Base-by-base conservation (phyloP, 139 green algal species). In the Marvania coccoides region DNA sequence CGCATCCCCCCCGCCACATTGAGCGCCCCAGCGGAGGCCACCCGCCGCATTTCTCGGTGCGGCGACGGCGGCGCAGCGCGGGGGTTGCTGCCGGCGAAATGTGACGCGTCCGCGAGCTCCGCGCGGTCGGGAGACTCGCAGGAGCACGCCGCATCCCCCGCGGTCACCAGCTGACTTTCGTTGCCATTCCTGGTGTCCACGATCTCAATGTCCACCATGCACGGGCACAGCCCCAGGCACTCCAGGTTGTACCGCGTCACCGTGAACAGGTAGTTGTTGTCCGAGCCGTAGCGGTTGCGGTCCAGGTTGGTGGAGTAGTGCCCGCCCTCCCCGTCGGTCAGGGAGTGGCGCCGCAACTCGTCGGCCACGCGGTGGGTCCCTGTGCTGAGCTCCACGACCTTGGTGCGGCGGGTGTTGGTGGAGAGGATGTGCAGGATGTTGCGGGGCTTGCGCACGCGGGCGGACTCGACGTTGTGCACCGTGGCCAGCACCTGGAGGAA, bases 241-340 rank as follows among this genome's bases (percentile, higher is more conserved):
- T 95, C 87, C 60, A 98, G 74, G 72, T 97, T 87, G 71, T 90
- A 95, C 37, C 81, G 77, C 53, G 94, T 93, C 24, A 95, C 89
- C 6, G 91, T 97, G 79, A 90, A 90, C 4, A 98, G 82, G 75
- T 98, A 98, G 65, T 96, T 87, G 77, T 97, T 85, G 58, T 98
- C 92, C 15, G 76, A 86, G 60, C 92, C 92, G 61, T 98, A 98
- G 28, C 92, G 67, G 79, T 98, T 98, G 55, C 92, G 79, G 81
- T 98, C 92, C 37, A 98, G 69, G 82, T 96, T 97, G 13, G 92
- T 97, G 45, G 78, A 88, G 80, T 96, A 98, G 65, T 95, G 83
- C 10, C 84, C 83, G 4, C 82, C 81, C 42, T 85, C 74, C 26
- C 75, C 81, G 61, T 97, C 91, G 6, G 68, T 76, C 12, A 97